Base-by-base conservation (phyloP, 768 basidiomycete species). In the Panaeolus cyanescens region DNA sequence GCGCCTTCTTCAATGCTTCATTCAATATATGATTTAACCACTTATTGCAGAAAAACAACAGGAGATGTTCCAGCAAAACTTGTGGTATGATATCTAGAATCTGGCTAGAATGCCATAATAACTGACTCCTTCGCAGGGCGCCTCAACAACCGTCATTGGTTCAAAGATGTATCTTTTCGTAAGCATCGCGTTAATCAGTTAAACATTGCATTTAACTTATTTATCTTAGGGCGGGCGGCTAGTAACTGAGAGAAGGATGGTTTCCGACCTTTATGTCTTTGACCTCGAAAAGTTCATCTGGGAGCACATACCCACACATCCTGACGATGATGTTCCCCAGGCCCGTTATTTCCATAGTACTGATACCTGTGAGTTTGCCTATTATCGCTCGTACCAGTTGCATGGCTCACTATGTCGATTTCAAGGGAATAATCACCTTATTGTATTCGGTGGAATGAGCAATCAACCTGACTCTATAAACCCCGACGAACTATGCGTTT, bases 391-490 rank as follows among this genome's bases (percentile, higher is more conserved):
- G 19, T 37, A 28, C 9, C 45, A 10, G 25, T 33, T 13, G 17
- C 30, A 55, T 8, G 56, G 13, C 66, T 28, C 62, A 60, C 60
- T 64, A 40, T 54, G 9, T 54, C 55, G 57, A n/a, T 59, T 50
- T 12, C 45, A 50, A 91, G 92, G 95, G 95, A 89, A 92, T 70
- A 89, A 92, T 72, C 88, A 93, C 67, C 80, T 99, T 57, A 88
- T 99, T 64, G 81, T 98, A 55, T 98, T 98, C 70, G 96, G 96
- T 19, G 96, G 96, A 10, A 97, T 98, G 95, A 89, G 92, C 70
- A 89, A 91, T 74, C 80, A 88, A 68, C 83, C 87, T 10, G 85
- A 91, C 64, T 83, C 89, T 1, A 77, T 82, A 40, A 88, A 83
- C 67, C 83, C 89, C 5, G 91, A 93, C 59, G 91, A 94, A 64